A percentile compares a stretch with the other conserved stretches of the same genome.
Conservation (phyloP, 257 asterid genomes). For the Nyctanthes arbortristis region DNA sequence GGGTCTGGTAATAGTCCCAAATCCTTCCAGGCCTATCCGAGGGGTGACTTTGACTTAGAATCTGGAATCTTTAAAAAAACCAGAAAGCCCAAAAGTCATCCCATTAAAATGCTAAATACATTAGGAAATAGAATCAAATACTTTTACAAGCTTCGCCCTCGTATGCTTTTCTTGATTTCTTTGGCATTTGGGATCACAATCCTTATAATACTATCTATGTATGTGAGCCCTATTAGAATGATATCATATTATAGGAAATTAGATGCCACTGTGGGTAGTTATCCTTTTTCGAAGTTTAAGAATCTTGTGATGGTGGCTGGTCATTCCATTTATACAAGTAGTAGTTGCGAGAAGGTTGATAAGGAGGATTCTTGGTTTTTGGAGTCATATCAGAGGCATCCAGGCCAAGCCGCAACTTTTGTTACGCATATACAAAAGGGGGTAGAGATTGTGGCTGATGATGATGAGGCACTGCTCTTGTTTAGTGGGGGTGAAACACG, state of each 20-base stretch:
- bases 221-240: slow-evolving; percentile 37
- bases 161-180: slow-evolving; percentile 52
- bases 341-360: slow-evolving; percentile 84
- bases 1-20: slow-evolving; percentile 71
- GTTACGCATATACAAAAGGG: slow-evolving; percentile 83
- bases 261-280: slow-evolving; percentile 44
- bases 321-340: slow-evolving; percentile 92
- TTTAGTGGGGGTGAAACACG: slow-evolving; percentile 99
- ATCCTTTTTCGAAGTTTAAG: slow-evolving; percentile 60
- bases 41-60: slow-evolving; percentile 88
- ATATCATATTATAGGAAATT: slow-evolving; percentile 38
- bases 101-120: slow-evolving; percentile 62
- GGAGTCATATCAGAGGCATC: slow-evolving; percentile 90
- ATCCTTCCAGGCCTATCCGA: slow-evolving; percentile 78
- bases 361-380: slow-evolving; percentile 90
- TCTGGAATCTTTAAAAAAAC: slow-evolving; percentile 65
- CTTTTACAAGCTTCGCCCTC: slow-evolving; percentile 70
- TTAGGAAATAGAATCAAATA: slow-evolving; percentile 54
- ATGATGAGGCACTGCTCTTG: slow-evolving; percentile 69
- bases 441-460: slow-evolving; percentile 60
- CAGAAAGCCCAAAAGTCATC: slow-evolving; percentile 47
- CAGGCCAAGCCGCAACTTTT: slow-evolving; percentile 96
- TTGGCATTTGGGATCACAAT: slow-evolving; percentile 49
- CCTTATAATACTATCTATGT: slow-evolving; percentile 45
- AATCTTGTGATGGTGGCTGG: slow-evolving; percentile 99